Evolutionary conservation across 306 rosid genomes (phyloP).

Genomic region (Carpinus viminea): DNA sequence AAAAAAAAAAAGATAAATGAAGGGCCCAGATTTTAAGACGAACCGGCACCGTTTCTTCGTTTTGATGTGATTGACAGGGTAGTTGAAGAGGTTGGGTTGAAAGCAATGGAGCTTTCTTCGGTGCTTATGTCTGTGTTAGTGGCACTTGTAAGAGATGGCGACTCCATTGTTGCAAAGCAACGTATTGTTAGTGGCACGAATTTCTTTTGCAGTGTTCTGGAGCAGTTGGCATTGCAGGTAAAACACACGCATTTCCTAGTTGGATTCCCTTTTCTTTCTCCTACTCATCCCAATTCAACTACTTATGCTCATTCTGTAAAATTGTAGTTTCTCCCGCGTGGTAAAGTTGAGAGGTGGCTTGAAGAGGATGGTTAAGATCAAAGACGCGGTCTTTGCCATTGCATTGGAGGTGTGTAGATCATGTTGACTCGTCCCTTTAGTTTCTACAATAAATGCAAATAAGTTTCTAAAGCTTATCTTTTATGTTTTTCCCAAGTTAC

Average conservation of each 20-base stretch:
- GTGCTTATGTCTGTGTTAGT: constrained; percentile 58
- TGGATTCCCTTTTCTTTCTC: neutral
- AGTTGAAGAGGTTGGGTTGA: constrained; percentile 80
- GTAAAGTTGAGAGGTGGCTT: constrained; percentile 94
- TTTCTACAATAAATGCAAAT: constrained; percentile 24
- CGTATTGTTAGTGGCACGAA: constrained; percentile 70
- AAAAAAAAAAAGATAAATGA: no score
- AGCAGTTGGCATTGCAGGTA: constrained; percentile 85
- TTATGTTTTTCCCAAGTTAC: neutral
- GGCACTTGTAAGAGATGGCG: constrained; percentile 63
- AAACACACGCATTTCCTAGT: neutral
- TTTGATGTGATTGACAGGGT: constrained; percentile 50
- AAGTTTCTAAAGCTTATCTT: constrained; percentile 1
- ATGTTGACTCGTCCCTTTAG: constrained; percentile 5
- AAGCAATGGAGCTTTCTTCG: constrained; percentile 67
- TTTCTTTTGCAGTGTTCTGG: constrained; percentile 58
- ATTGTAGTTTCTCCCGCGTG: constrained; percentile 67
- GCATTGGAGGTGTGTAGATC: constrained; percentile 69
- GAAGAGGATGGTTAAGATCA: constrained; percentile 94
- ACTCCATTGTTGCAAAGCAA: constrained; percentile 54
- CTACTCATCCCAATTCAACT: constrained; percentile 23
- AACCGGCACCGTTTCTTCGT: neutral
- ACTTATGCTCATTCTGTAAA: constrained; percentile 31
- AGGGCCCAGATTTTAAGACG: neutral
- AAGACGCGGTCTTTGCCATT: constrained; percentile 74